phyloP scores from a whole-genome alignment of 1,284 basidiomycete species.

The Hortiboletus rubellus region DNA sequence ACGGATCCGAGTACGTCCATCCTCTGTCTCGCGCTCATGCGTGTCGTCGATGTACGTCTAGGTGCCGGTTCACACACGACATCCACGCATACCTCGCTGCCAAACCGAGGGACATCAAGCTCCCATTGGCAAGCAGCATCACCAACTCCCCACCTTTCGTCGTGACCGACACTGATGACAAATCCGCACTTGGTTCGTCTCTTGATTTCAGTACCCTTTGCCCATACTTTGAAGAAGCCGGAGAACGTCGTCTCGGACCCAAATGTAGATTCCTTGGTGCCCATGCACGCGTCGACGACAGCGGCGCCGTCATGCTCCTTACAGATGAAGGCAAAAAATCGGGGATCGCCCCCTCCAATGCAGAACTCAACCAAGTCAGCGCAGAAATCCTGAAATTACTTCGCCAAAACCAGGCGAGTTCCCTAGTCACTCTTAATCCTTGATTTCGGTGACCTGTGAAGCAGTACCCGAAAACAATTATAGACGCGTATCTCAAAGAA shows the following conservation, averaged over 20 bases:
- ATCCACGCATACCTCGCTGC: slow-evolving; percentile 71
- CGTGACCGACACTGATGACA: slow-evolving; percentile 4
- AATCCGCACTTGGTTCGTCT: slow-evolving; percentile 29
- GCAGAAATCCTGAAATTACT: slow-evolving; percentile 57
- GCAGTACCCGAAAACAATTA: slow-evolving; percentile 67
- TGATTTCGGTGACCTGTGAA: slow-evolving; percentile 9
- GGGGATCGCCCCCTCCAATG: slow-evolving; percentile 47
- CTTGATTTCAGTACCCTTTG: slow-evolving; percentile 58
- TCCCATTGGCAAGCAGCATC: slow-evolving; percentile 48
- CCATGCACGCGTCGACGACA: slow-evolving; percentile 52
- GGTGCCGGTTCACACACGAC: slow-evolving; percentile 85
- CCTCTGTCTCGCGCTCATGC: not conserved
- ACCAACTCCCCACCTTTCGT: slow-evolving; percentile 50
- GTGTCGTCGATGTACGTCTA: slow-evolving; percentile 28
- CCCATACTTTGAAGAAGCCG: slow-evolving; percentile 72
- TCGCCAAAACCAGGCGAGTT: slow-evolving; percentile 63
- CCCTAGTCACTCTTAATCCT: not conserved
- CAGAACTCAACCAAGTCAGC: slow-evolving; percentile 77
- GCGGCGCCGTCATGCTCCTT: slow-evolving; percentile 43
- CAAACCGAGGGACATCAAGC: slow-evolving; percentile 75
- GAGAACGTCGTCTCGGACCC: slow-evolving; percentile 84
- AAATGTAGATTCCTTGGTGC: slow-evolving; percentile 90
- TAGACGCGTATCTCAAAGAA: slow-evolving; percentile 67
- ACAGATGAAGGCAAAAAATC: slow-evolving; percentile 63
- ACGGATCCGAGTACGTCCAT: slow-evolving; percentile 56